A percentile compares a stretch with the other conserved stretches of the same genome.
Conservation (phyloP, 345 rosid genomes). For the Anacardium occidentale region DNA sequence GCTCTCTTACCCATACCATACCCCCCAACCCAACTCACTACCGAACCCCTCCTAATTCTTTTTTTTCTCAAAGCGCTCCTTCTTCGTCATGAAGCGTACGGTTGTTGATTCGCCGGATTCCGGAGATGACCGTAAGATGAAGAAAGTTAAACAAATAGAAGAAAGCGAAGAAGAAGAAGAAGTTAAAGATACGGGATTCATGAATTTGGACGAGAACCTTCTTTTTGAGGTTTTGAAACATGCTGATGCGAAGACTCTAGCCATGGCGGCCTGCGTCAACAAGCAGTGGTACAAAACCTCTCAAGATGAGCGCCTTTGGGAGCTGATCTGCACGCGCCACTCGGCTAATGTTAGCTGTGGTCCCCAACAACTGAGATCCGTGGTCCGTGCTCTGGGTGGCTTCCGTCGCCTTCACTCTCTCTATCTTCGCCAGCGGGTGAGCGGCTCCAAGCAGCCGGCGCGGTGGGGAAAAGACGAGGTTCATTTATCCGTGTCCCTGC, state of each 20-base stretch:
- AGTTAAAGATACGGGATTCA: slow-evolving; percentile 36
- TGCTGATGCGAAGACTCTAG: slow-evolving; percentile 76
- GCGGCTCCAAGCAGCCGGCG: slow-evolving; percentile 48
- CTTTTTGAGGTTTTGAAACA: slow-evolving; percentile 90
- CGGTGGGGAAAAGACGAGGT: slow-evolving; percentile 87
- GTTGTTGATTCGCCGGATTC: slow-evolving; percentile 20
- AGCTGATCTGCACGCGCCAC: slow-evolving; percentile 95
- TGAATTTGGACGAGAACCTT: slow-evolving; percentile 70
- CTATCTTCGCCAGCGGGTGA: slow-evolving; percentile 58
- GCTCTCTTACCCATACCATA: slow-evolving; percentile 22
- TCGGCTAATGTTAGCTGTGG: slow-evolving; percentile 76
- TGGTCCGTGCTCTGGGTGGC: slow-evolving; percentile 93
- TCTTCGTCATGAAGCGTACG: slow-evolving; percentile 62
- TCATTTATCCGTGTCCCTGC: slow-evolving; percentile 77
- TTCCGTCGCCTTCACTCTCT: slow-evolving; percentile 79
- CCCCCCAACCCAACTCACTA: not conserved
- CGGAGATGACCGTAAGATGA: slow-evolving; percentile 27
- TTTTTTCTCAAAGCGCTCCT: not conserved
- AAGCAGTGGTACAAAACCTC: slow-evolving; percentile 76
- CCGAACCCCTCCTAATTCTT: slow-evolving; percentile 1
- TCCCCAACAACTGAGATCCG: slow-evolving; percentile 76
- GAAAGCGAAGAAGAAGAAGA: not conserved
- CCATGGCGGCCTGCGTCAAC: slow-evolving; percentile 75
- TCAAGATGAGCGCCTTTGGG: slow-evolving; percentile 95
- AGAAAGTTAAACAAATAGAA: slow-evolving; percentile 44